Percentiles rank a stretch among this genome's conserved stretches.
Conservation (phyloP, 1,139 yeast species). For the Diutina pseudorugosa region DNA sequence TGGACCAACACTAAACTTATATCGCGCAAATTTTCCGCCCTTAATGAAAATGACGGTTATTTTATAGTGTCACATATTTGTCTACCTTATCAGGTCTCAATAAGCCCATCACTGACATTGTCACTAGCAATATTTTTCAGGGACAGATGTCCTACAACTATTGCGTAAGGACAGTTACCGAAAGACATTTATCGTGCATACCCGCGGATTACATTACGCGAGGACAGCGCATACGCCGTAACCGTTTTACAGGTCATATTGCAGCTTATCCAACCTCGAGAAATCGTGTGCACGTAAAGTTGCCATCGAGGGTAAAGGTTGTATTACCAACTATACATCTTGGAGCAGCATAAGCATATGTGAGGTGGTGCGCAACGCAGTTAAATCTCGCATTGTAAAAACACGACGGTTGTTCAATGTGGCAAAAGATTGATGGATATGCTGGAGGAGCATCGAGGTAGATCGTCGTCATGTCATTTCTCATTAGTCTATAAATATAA, state of each 20-base stretch:
- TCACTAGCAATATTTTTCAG: too few species aligned
- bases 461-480: background rate
- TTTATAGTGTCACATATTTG: too few species aligned
- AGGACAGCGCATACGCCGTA: background rate
- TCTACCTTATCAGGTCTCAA: too few species aligned
- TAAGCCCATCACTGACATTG: too few species aligned
- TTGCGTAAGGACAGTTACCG: background rate
- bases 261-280: background rate
- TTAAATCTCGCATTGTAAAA: background rate
- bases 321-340: background rate
- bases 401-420: background rate
- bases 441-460: too few species aligned
- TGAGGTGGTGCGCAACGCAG: background rate
- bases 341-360: background rate
- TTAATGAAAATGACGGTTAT: too few species aligned
- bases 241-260: background rate
- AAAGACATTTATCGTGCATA: background rate
- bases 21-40: too few species aligned
- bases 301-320: background rate
- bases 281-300: background rate
- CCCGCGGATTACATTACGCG: background rate
- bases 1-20: too few species aligned
- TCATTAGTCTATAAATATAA: constrained; percentile 3
- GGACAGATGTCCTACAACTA: too few species aligned
- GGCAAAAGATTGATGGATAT: too few species aligned